A percentile compares a stretch with the other conserved stretches of the same genome.
Evolutionary conservation across 1,284 basidiomycete genomes (phyloP).

Genomic region (Cryptococcus sp.): DNA sequence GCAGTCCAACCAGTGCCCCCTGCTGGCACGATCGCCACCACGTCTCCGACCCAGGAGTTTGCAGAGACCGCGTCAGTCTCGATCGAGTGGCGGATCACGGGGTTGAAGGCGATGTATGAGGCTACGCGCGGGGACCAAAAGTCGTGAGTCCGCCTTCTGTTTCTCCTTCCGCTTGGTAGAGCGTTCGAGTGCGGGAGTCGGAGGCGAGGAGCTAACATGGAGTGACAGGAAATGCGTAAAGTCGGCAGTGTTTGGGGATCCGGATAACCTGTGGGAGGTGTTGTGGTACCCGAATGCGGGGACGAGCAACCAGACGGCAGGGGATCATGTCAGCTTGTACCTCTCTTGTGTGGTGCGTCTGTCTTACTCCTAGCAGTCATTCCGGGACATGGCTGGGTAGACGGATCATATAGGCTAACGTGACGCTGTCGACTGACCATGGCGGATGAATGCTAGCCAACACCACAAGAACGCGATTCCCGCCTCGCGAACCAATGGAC

Average conservation of each 20-base stretch:
- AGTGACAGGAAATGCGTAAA: constrained; percentile 47
- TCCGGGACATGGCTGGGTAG: background rate
- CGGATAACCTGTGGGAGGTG: constrained; percentile 56
- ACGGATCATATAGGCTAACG: too few relatives aligned
- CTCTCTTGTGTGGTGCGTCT: constrained; percentile 69
- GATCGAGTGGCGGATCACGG: constrained; percentile 71
- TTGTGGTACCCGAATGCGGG: constrained; percentile 79
- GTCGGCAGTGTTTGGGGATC: constrained; percentile 49
- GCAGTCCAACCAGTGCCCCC: constrained; percentile 13
- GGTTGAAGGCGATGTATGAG: constrained; percentile 67
- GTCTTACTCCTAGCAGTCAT: too few relatives aligned
- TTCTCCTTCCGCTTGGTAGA: background rate
- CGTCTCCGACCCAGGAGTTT: constrained; percentile 33
- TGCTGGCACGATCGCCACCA: background rate
- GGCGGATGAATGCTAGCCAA: too few relatives aligned
- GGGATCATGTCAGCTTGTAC: constrained; percentile 67
- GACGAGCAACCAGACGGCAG: constrained; percentile 45
- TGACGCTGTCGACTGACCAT: too few relatives aligned
- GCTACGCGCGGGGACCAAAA: constrained; percentile 54
- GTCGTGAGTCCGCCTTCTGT: constrained; percentile 43
- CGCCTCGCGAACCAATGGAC: constrained; percentile 68
- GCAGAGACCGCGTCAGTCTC: constrained; percentile 61
- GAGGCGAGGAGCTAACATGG: background rate
- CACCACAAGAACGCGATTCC: constrained; percentile 66
- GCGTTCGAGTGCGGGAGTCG: background rate